Conservation (phyloP, 2,329 filamentous ascomycete genomes). For the Talaromyces atroroseus region DNA sequence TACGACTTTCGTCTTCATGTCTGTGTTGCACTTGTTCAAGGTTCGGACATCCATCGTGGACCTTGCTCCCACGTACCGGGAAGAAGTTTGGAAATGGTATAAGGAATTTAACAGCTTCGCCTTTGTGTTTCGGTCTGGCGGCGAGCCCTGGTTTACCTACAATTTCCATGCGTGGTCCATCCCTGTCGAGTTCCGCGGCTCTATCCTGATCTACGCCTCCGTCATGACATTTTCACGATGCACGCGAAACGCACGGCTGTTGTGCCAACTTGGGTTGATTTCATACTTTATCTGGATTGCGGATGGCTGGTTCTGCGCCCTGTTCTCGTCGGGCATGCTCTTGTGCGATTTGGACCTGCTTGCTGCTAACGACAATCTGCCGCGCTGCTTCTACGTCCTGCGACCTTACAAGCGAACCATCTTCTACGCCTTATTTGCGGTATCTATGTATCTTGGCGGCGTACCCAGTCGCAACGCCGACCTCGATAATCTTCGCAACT, state of each 20-base stretch:
- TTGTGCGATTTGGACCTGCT: slow-evolving; percentile 58
- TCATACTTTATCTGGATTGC: slow-evolving; percentile 64
- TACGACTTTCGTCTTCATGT: slow-evolving; percentile 51
- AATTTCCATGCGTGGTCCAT: slow-evolving; percentile 61
- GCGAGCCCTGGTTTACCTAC: slow-evolving; percentile 53
- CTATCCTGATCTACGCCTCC: slow-evolving; percentile 56
- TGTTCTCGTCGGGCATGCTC: slow-evolving; percentile 59
- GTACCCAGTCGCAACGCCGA: slow-evolving; percentile 51
- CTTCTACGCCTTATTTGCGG: slow-evolving; percentile 48
- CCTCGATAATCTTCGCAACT: slow-evolving; percentile 47
- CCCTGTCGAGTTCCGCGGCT: slow-evolving; percentile 59
- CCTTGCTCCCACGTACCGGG: slow-evolving; percentile 38
- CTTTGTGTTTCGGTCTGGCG: slow-evolving; percentile 58
- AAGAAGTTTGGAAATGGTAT: slow-evolving; percentile 50
- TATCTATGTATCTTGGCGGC: slow-evolving; percentile 55
- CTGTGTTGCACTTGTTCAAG: slow-evolving; percentile 50
- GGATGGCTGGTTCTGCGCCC: slow-evolving; percentile 58
- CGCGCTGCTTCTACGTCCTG: slow-evolving; percentile 43
- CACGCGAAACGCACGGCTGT: slow-evolving; percentile 50
- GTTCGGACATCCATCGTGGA: slow-evolving; percentile 38
- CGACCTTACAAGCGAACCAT: slow-evolving; percentile 48
- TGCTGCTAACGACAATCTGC: slow-evolving; percentile 47
- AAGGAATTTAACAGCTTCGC: slow-evolving; percentile 63
- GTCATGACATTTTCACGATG: slow-evolving; percentile 54
- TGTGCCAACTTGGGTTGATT: slow-evolving; percentile 49